Evolutionary conservation across 2,329 filamentous ascomycete species (phyloP).

Genomic region (Parasarocladium wereldwijsianum): DNA sequence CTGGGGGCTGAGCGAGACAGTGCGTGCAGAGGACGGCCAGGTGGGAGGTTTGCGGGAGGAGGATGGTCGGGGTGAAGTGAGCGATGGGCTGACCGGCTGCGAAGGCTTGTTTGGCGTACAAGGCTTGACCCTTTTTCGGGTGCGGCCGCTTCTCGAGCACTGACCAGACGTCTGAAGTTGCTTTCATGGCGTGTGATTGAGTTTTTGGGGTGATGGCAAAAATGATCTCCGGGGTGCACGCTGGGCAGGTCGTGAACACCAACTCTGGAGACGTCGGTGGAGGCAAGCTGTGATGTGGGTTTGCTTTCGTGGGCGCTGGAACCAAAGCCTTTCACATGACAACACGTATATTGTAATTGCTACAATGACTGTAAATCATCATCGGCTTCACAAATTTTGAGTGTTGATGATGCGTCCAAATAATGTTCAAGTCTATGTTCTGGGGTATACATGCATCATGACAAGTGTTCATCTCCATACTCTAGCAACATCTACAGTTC

Average conservation of each 20-base stretch:
- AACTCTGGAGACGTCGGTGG: not conserved
- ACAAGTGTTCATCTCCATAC: too few relatives aligned
- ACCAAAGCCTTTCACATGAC: too few relatives aligned
- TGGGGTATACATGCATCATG: too few relatives aligned
- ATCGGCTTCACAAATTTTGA: too few relatives aligned
- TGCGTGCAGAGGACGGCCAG: conserved; percentile 30
- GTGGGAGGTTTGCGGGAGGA: conserved; percentile 29
- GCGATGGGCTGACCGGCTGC: conserved; percentile 29
- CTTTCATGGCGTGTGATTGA: conserved; percentile 1
- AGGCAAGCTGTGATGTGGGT: conserved; percentile 1
- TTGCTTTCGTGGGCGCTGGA: not conserved
- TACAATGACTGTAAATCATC: too few relatives aligned
- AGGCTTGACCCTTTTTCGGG: conserved; percentile 26
- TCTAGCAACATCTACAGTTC: conserved; percentile 23
- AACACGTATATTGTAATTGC: too few relatives aligned
- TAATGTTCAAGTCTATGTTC: too few relatives aligned
- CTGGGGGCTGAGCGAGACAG: conserved; percentile 22
- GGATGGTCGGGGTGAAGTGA: conserved; percentile 26
- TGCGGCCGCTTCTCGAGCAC: conserved; percentile 14
- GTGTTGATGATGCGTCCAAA: too few relatives aligned
- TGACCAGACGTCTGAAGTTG: conserved; percentile 5
- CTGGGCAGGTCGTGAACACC: too few relatives aligned
- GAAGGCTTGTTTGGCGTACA: conserved; percentile 27
- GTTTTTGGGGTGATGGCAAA: conserved; percentile 1
- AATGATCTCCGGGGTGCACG: too few relatives aligned